Percentiles rank a stretch among this genome's conserved stretches.
These are phyloP conservation scores for Rhizopogon vinicolor DNA, from an alignment of 768 basidiomycete species.

Conservation along the genomic window DNA sequence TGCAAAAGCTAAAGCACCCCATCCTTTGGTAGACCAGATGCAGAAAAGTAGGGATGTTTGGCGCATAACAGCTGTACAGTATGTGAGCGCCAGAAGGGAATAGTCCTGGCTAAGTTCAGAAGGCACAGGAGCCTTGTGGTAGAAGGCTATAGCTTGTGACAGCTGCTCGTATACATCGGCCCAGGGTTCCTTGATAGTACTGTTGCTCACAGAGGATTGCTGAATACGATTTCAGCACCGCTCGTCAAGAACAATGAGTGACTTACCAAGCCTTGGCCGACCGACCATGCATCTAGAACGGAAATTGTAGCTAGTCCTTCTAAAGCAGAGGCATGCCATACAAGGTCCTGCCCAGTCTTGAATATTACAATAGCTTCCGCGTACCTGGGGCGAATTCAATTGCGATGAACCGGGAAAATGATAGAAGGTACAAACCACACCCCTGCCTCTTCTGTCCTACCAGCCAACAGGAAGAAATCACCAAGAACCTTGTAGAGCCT, in stretches of 20 bases:
- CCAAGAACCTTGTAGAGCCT: constrained; percentile 84
- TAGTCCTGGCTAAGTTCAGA: constrained; percentile 51
- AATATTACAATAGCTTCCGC: constrained; percentile 79
- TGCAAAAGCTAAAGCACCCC: constrained; percentile 75
- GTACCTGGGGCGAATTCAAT: constrained; percentile 52
- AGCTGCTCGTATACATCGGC: constrained; percentile 70
- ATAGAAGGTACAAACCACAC: constrained; percentile 55
- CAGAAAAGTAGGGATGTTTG: constrained; percentile 73
- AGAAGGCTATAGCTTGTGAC: constrained; percentile 55
- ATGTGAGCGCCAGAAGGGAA: constrained; percentile 63
- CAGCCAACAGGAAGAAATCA: constrained; percentile 84
- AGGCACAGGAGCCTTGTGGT: constrained; percentile 51
- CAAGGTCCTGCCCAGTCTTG: constrained; percentile 65
- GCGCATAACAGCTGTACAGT: constrained; percentile 61
- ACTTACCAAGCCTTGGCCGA: constrained; percentile 67
- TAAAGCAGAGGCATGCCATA: constrained; percentile 87
- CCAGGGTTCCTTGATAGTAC: constrained; percentile 61
- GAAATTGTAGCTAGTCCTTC: constrained; percentile 82
- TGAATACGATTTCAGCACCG: constrained; percentile 25
- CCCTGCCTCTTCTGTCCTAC: constrained; percentile 77
- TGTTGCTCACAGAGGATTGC: constrained; percentile 49
- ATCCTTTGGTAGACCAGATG: constrained; percentile 84
- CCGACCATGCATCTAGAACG: constrained; percentile 81
- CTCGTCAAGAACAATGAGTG: constrained; percentile 2
- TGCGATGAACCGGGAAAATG: constrained; percentile 4